Base-by-base conservation (phyloP, 352 stramenopile genomes). In the Phytophthora pini region DNA sequence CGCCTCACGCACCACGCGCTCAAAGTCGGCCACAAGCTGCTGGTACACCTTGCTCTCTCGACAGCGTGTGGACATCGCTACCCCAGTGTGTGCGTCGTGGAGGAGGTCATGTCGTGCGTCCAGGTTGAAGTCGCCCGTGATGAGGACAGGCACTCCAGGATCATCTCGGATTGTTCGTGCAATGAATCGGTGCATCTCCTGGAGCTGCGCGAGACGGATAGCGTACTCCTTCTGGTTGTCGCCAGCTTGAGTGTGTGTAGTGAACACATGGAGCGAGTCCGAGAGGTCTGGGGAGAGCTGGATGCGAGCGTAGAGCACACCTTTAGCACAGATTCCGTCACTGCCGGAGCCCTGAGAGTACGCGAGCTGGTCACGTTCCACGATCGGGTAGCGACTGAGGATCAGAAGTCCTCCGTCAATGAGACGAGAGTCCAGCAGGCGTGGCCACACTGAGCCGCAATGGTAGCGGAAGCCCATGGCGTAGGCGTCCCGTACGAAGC, bases 101-200 rank as follows among this genome's bases (percentile, higher is more conserved):
- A 72, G 56, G 20, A 94, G 68, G 49, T 94, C 71, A 59, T 93
- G 84, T n/a, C 84, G 70, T 24, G 87, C 80, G 41, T 94, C 84
- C 34, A 94, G 65, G 61, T 94, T 94, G 45, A 94, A 92, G 57
- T 95, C 84, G 36, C 87, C 87, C 1, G 79, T 88, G 58, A 95
- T 74, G 46, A 95, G 70, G 32, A 93, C 59, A 9, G 84, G 87
- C 26, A 78, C 73, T 22, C 74, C 74, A 26, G 73, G 76, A 41
- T 91, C 77, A 15, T 80, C 68, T 20, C 70, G 70, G 43, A 90
- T 77, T 5, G 68, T 85, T 41, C 58, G 58, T 1, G 58, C 68
- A 43, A 95, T 68, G 48, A 95, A 95, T 34, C 34, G 48, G 44
- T 80, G 71, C 64, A 94, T 83, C 59, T 94, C 82, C 12, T 71